These are phyloP conservation scores for Amphibolis antarctica DNA, from an alignment of 106 monocot genomes.

Conservation along the genomic window DNA sequence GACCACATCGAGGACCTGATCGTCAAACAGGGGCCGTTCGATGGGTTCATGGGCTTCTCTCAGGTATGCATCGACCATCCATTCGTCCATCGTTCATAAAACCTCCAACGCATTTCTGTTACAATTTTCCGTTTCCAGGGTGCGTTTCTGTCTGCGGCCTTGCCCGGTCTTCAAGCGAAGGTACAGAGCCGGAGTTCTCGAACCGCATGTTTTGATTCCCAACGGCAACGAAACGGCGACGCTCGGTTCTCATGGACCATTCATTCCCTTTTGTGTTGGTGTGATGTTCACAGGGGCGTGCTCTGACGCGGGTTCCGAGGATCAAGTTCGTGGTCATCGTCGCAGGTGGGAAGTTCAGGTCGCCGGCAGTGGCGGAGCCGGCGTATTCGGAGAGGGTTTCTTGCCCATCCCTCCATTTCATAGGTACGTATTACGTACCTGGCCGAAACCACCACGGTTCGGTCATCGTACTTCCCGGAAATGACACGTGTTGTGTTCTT, in stretches of 20 bases:
- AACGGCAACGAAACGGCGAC: not conserved
- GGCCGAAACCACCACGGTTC: not conserved
- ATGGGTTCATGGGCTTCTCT: constrained; percentile 97
- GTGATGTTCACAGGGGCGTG: constrained; percentile 20
- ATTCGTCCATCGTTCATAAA: not conserved
- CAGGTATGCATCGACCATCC: constrained; percentile 29
- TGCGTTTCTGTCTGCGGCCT: constrained; percentile 69
- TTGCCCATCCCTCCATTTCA: constrained; percentile 27
- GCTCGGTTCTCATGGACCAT: not conserved
- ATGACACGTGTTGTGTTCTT: not conserved
- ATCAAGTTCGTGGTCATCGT: constrained; percentile 30
- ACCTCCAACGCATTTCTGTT: not conserved
- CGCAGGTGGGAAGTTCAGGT: constrained; percentile 27
- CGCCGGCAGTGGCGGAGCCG: constrained; percentile 18
- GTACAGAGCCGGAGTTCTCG: constrained; percentile 12
- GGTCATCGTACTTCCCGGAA: not conserved
- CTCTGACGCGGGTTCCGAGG: constrained; percentile 26
- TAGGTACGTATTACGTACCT: constrained; percentile 11
- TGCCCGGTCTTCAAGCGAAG: constrained; percentile 66
- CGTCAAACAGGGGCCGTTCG: constrained; percentile 77
- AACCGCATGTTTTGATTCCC: not conserved
- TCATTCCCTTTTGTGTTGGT: not conserved
- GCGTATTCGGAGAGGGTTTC: constrained; percentile 15
- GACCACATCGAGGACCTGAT: constrained; percentile 73
- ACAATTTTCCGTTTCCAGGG: constrained; percentile 28